phyloP scores from a whole-genome alignment of 2,329 filamentous ascomycete species.

The Didymella sp. region DNA sequence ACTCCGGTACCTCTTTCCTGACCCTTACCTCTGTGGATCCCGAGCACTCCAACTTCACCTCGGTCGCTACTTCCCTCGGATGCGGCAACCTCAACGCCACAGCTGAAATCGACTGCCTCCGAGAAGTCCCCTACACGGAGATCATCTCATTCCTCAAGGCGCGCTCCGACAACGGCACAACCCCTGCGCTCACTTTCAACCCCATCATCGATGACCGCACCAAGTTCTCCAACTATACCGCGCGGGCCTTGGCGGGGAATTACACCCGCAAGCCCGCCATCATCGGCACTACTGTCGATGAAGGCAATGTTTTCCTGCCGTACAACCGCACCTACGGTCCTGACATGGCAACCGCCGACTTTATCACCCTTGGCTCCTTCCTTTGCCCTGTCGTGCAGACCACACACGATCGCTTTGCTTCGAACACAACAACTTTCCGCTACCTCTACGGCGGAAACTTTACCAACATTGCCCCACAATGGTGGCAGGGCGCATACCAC shows the following conservation, averaged over 20 bases:
- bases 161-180: conserved; percentile 35
- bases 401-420: conserved; percentile 33
- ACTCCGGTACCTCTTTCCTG: conserved; percentile 33
- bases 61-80: conserved; percentile 47
- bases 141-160: conserved; percentile 46
- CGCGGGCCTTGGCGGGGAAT: conserved; percentile 36
- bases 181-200: conserved; percentile 37
- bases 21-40: conserved; percentile 24
- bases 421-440: conserved; percentile 43
- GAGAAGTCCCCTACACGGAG: conserved; percentile 34
- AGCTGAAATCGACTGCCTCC: conserved; percentile 49
- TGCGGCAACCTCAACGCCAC: conserved; percentile 34
- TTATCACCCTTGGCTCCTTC: conserved; percentile 34
- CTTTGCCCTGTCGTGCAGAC: conserved; percentile 43
- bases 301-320: conserved; percentile 44
- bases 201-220: conserved; percentile 42
- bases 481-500: conserved; percentile 50
- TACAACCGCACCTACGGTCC: conserved; percentile 44
- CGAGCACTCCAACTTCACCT: conserved; percentile 48
- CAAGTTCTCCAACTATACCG: conserved; percentile 48
- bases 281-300: conserved; percentile 45
- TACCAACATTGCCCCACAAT: conserved; percentile 43
- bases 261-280: conserved; percentile 46
- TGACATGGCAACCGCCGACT: conserved; percentile 25
- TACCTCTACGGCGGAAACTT: conserved; percentile 50